A percentile compares a stretch with the other conserved stretches of the same genome.
Evolutionary conservation across 257 asterid genomes (phyloP).

Genomic region (Przewalskia tangutica): DNA sequence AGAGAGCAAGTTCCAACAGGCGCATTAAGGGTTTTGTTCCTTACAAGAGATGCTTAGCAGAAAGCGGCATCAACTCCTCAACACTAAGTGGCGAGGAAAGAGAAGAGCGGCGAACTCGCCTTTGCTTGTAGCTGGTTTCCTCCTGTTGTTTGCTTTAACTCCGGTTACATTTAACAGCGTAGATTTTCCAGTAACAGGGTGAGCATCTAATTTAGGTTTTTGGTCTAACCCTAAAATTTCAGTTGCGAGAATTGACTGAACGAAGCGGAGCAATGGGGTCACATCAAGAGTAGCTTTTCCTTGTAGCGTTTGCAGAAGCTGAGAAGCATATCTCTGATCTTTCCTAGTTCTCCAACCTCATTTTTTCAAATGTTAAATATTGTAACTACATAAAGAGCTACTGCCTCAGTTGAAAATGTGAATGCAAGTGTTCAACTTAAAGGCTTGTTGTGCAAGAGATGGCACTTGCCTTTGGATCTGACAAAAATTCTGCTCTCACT

Average conservation of each 20-base stretch:
- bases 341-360: not conserved
- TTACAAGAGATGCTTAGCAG: constrained; percentile 57
- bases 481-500: not conserved
- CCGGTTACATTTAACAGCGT: not conserved
- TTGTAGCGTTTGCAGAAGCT: not conserved
- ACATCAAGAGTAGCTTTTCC: not conserved
- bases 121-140: constrained; percentile 32
- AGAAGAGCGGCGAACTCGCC: constrained; percentile 49
- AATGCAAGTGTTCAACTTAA: not conserved
- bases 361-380: not conserved
- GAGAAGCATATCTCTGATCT: not conserved
- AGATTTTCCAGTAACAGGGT: not conserved
- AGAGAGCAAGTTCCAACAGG: constrained; percentile 22
- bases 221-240: not conserved
- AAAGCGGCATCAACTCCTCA: constrained; percentile 21
- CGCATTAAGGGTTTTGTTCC: constrained; percentile 63
- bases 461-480: not conserved
- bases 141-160: not conserved
- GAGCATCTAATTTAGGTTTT: not conserved
- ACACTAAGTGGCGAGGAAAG: constrained; percentile 34
- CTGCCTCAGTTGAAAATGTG: not conserved
- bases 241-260: not conserved
- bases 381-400: not conserved
- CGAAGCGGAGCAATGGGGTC: not conserved
- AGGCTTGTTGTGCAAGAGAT: not conserved